These are phyloP conservation scores for Populus pruinosa DNA, from an alignment of 345 rosid genomes.

Conservation along the genomic window DNA sequence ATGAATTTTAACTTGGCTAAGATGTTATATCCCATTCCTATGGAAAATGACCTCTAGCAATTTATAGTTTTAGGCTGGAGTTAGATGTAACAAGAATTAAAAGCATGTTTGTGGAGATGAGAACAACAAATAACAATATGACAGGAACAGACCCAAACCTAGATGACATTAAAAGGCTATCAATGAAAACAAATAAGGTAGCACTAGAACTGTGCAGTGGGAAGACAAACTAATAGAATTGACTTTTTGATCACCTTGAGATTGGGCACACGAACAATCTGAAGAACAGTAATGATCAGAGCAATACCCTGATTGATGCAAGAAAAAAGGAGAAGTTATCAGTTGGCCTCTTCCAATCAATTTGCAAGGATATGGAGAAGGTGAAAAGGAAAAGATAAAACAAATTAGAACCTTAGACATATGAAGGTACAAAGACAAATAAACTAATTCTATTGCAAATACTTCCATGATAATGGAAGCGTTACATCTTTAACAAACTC, in stretches of 20 bases:
- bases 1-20: not conserved
- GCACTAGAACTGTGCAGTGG: not conserved
- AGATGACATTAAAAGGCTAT: not conserved
- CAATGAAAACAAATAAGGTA: not conserved
- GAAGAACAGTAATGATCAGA: slow-evolving; percentile 91
- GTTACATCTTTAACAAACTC: not conserved
- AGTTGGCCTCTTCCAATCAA: slow-evolving; percentile 4
- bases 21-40: not conserved
- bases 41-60: not conserved
- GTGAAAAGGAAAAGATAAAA: not conserved
- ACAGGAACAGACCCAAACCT: not conserved
- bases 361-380: not conserved
- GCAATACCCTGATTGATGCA: slow-evolving; percentile 70
- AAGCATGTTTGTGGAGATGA: not conserved
- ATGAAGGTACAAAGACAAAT: not conserved
- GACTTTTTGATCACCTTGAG: slow-evolving; percentile 62
- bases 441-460: not conserved
- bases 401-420: not conserved
- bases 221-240: slow-evolving; percentile 5
- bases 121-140: not conserved
- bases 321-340: slow-evolving; percentile 6
- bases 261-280: slow-evolving; percentile 87
- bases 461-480: not conserved
- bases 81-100: not conserved
- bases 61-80: not conserved